Evolutionary conservation across 1,284 basidiomycete species (phyloP), one percentile per base, ranked within the genome.

Genomic region (Rhodotorula sp.): DNA sequence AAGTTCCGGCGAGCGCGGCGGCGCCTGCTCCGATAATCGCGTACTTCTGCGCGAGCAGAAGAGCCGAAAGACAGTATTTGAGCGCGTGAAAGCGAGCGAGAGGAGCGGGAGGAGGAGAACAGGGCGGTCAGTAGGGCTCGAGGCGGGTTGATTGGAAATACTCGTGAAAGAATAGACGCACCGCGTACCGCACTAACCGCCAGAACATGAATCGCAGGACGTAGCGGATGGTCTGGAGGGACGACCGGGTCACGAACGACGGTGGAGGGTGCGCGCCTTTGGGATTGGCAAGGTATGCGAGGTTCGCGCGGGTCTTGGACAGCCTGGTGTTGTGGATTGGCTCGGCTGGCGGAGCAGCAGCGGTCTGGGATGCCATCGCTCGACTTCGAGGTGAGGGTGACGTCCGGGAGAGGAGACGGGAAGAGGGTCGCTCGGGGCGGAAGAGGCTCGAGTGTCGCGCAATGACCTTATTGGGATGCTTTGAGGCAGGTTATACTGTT

Each of bases 141-240:
- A 39, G 39, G 39, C 7, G 39, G 39, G 39, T 48, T 21, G n/a
- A n/a, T n/a, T n/a, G n/a, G n/a, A 22, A 25, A 48, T 21, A 22
- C 22, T 21, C 22, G 2, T 25, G 17, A 17, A 29, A 3, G 51
- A 27, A 12, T 2, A 25, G 19, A 55, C 70, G 50, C 29, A 72
- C 67, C 29, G 50, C 65, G 44, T 83, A 82, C 36, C 83, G 77
- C 0, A 84, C 53, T 29, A 82, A 46, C 22, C 83, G 75, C 39
- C 80, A 79, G 54, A 84, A 77, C 12, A 80, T 73, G 67, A 83
- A 84, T 29, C 78, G 76, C 21, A 83, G 61, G 6, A 81, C 78
- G 67, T 84, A 84, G 54, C 83, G 68, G 21, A 81, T 71, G 2
- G 82, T 82, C 6, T 74, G 81, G 53, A 84, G 74, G 0, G 79